These are phyloP conservation scores for Vaccinium myrtillus DNA, from an alignment of 148 eudicot genomes.

Conservation along the genomic window DNA sequence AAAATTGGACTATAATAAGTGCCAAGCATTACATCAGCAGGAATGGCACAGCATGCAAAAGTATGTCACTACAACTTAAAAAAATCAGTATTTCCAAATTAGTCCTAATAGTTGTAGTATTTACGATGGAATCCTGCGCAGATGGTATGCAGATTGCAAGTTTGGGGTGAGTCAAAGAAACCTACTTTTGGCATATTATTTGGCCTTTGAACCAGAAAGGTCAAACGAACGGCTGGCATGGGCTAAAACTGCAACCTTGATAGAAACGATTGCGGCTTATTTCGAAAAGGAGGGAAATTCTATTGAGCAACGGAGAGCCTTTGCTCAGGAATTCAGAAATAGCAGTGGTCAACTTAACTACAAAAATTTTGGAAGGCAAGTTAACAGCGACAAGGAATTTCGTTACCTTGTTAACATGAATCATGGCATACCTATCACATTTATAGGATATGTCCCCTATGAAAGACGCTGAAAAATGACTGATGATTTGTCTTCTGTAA, in stretches of 20 bases:
- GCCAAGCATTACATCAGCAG: no score
- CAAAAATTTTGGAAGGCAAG: conserved; percentile 36
- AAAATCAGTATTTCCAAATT: background rate
- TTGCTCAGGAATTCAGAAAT: conserved; percentile 43
- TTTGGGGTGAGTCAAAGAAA: conserved; percentile 49
- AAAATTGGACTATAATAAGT: no score
- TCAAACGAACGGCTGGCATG: conserved; percentile 66
- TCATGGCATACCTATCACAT: no score
- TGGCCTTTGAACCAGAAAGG: conserved; percentile 77
- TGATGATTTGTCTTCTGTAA: background rate
- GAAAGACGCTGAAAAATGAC: background rate
- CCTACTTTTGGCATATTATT: conserved; percentile 49
- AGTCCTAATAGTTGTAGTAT: background rate
- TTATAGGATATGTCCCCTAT: background rate
- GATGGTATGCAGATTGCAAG: conserved; percentile 62
- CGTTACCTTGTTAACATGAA: no score
- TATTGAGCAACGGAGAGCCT: conserved; percentile 31
- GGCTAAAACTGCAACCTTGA: conserved; percentile 63
- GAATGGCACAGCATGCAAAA: no score
- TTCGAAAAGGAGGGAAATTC: conserved; percentile 31
- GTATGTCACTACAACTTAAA: background rate
- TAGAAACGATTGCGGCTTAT: conserved; percentile 41
- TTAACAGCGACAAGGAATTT: no score
- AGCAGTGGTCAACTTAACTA: conserved; percentile 17
- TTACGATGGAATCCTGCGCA: background rate